Evolutionary conservation across 2,329 filamentous ascomycete species (phyloP), one percentile per base, ranked within the genome.

Genomic region (Pezicula radicicola): DNA sequence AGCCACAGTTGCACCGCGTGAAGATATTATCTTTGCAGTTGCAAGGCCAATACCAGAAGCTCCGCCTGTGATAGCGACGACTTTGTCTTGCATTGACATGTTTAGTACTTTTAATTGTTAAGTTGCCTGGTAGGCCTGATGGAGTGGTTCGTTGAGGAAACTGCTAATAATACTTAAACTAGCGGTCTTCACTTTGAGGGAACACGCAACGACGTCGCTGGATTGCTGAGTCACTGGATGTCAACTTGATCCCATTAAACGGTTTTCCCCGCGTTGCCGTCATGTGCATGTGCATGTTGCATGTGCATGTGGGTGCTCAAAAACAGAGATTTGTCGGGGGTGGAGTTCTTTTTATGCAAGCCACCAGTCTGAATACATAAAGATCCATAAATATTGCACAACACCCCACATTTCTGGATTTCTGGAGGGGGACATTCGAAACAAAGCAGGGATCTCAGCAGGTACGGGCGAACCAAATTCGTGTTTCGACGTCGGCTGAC

Each of bases 31-130:
- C 63, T 84, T 82, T 3, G 88, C 87, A 4, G 91, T 80, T 1
- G 88, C 87, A 45, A 89, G 81, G 15, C 89, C 89, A 51, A 94
- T 85, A 19, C 89, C 88, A 6, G 83, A 87, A 3, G 87, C 88
- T 18, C 83, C 89, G 56, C 89, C 90, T 0, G 88, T 93, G 67
- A 94, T 89, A 52, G 93, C 77, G 51, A 89, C 88, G 6, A 81
- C 84, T 53, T 79, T 77, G 53, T 68, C 73, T 59, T 60, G 41
- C 44, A 64, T 53, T 1, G 63, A 59, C 60, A 63, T 65, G 4
- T 54, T 55, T 50, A 50, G 25, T 25, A 3, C 25, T 25, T 25
- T n/a, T 44, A n/a, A 42, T 39, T 8, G 25, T 37, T 3, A 39
- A n/a, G 28, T 35, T 30, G 25, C 21, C 7, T 37, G 27, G 48